phyloP scores from a whole-genome alignment of 78 protist genomes.

The Paratrimastix pyriformis region DNA sequence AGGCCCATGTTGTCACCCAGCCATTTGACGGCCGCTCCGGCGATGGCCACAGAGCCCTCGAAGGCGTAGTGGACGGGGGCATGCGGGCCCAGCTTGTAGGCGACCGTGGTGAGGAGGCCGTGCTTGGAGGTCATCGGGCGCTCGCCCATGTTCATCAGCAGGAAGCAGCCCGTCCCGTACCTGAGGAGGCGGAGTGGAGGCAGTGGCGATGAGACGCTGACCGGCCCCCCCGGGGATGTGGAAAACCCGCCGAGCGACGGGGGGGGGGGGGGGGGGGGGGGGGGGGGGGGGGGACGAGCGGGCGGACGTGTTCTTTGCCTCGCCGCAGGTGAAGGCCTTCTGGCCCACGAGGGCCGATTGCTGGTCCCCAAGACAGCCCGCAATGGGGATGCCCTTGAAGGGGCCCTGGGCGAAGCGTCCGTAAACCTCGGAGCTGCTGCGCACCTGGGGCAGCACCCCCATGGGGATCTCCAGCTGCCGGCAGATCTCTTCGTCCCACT shows the following conservation, averaged over 20 bases:
- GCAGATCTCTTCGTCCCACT: constrained; percentile 73
- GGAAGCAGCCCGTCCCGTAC: constrained; percentile 95
- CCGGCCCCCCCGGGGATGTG: too few relatives aligned
- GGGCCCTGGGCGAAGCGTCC: constrained; percentile 1
- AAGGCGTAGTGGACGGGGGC: constrained; percentile 28
- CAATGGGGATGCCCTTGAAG: constrained; percentile 27
- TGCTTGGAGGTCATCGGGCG: constrained; percentile 32
- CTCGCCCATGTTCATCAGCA: constrained; percentile 76
- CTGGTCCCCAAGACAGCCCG: constrained; percentile 84
- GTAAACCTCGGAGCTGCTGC: constrained; percentile 12
- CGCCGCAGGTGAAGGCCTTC: constrained; percentile 63
- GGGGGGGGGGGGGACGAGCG: too few relatives aligned
- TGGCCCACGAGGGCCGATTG: constrained; percentile 95
- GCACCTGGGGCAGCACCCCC: constrained; percentile 9
- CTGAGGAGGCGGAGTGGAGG: too few relatives aligned
- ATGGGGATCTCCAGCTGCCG: constrained; percentile 12
- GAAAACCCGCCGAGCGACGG: too few relatives aligned
- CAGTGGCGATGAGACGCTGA: too few relatives aligned
- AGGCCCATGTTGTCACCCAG: constrained; percentile 53
- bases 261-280: too few relatives aligned
- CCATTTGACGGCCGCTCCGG: constrained; percentile 77
- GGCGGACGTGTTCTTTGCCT: constrained; percentile 70
- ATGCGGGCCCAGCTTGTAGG: constrained; percentile 59
- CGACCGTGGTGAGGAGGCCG: constrained; percentile 90
- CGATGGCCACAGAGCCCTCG: constrained; percentile 76